Evolutionary conservation across 2,329 filamentous ascomycete species (phyloP).

Genomic region (Sclerotinia subarctica): DNA sequence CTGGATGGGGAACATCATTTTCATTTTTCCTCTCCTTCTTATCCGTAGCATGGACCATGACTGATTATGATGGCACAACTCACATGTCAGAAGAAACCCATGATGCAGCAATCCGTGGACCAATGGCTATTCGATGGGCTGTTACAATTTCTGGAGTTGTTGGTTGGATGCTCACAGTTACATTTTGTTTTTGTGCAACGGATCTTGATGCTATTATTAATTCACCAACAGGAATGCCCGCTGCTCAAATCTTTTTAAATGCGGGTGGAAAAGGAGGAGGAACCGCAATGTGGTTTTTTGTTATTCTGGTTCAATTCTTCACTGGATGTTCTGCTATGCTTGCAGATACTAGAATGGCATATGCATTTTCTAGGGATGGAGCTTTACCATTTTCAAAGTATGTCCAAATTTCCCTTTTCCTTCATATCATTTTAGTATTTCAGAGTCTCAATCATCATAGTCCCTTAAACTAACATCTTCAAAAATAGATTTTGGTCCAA

Average conservation of each 20-base stretch:
- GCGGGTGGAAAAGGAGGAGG: constrained; percentile 56
- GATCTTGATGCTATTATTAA: constrained; percentile 55
- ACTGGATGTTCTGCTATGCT: constrained; percentile 61
- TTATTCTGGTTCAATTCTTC: constrained; percentile 63
- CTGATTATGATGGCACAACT: constrained; percentile 64
- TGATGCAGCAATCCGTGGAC: constrained; percentile 58
- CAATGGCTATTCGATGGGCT: constrained; percentile 56
- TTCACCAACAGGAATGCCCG: constrained; percentile 58
- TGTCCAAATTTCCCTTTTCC: background rate
- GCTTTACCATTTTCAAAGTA: constrained; percentile 59
- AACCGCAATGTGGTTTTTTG: constrained; percentile 58
- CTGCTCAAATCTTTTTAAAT: constrained; percentile 58
- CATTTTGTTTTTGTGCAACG: constrained; percentile 59
- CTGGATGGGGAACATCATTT: constrained; percentile 58
- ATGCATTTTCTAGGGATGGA: constrained; percentile 58
- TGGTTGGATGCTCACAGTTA: constrained; percentile 62
- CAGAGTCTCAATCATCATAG: background rate
- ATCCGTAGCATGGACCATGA: constrained; percentile 63
- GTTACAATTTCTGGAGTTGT: constrained; percentile 58
- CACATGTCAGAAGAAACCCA: constrained; percentile 68
- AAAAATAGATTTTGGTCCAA: constrained; percentile 47
- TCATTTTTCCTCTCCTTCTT: constrained; percentile 59
- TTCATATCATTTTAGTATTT: background rate
- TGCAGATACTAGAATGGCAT: constrained; percentile 60
- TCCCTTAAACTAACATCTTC: background rate